Evolutionary conservation across 805 yeast species (phyloP).

Genomic region (Kluyveromyces nonfermentans): DNA sequence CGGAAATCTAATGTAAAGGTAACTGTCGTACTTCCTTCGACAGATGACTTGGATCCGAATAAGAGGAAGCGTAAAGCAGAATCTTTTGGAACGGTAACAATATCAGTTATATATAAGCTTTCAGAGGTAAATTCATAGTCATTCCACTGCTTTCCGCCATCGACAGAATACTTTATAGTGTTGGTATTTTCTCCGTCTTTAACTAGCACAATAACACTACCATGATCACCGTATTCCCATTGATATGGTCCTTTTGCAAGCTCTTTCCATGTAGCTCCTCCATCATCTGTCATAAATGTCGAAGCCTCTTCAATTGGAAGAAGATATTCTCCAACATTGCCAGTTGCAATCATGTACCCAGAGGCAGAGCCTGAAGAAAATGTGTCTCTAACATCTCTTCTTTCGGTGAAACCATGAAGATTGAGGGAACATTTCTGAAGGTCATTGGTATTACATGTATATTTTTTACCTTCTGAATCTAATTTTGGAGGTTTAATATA

Average conservation of each 20-base stretch:
- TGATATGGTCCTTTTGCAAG: slow-evolving; percentile 61
- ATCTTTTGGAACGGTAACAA: slow-evolving; percentile 87
- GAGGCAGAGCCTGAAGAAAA: slow-evolving; percentile 82
- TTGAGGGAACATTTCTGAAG: slow-evolving; percentile 66
- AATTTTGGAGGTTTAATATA: slow-evolving; percentile 57
- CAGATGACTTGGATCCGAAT: slow-evolving; percentile 40
- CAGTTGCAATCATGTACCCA: slow-evolving; percentile 86
- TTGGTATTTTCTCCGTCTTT: slow-evolving; percentile 51
- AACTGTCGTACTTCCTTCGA: slow-evolving; percentile 37
- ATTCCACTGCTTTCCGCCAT: slow-evolving; percentile 73
- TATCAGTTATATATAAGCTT: slow-evolving; percentile 50
- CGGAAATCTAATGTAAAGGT: slow-evolving; percentile 52
- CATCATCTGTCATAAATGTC: slow-evolving; percentile 80
- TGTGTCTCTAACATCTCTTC: slow-evolving; percentile 75
- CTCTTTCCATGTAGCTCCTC: slow-evolving; percentile 83
- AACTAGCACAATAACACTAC: slow-evolving; percentile 72
- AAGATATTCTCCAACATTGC: slow-evolving; percentile 71
- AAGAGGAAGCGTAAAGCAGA: slow-evolving; percentile 72
- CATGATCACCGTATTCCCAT: slow-evolving; percentile 98
- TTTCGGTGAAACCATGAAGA: slow-evolving; percentile 84
- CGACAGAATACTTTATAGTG: slow-evolving; percentile 53
- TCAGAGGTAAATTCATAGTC: slow-evolving; percentile 53
- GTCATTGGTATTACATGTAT: slow-evolving; percentile 41
- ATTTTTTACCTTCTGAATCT: slow-evolving; percentile 52
- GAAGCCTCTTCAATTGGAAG: slow-evolving; percentile 42